Conservation (phyloP, 441 rosid genomes). For the California macrophylla region DNA sequence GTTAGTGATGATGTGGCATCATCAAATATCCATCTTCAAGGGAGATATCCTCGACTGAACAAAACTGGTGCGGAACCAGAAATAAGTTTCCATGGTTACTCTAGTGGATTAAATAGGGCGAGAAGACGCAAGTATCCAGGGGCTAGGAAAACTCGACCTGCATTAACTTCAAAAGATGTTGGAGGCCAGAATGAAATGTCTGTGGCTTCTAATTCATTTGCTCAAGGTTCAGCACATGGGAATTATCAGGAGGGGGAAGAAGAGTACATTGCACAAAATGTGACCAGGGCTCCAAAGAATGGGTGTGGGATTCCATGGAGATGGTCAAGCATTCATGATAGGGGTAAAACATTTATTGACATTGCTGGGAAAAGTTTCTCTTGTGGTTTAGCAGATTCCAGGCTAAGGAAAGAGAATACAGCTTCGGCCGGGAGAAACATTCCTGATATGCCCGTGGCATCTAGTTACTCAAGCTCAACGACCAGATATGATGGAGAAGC, state of each 20-base stretch:
- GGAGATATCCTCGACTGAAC: too few relatives aligned
- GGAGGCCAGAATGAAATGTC: constrained; percentile 78
- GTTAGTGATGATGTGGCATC: constrained; percentile 77
- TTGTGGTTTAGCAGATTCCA: constrained; percentile 59
- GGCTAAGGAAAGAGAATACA: constrained; percentile 48
- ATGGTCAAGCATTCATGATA: constrained; percentile 91
- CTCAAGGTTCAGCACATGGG: too few relatives aligned
- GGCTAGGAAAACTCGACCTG: constrained; percentile 45
- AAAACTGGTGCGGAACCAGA: too few relatives aligned
- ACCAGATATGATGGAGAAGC: constrained; percentile 57
- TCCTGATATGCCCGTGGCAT: constrained; percentile 43
- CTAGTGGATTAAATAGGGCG: too few relatives aligned
- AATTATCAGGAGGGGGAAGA: too few relatives aligned
- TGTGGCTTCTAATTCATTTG: constrained; percentile 77
- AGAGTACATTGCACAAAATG: constrained; percentile 43
- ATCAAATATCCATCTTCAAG: constrained; percentile 47
- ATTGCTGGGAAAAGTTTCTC: constrained; percentile 93
- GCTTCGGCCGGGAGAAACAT: too few relatives aligned
- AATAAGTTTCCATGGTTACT: too few relatives aligned
- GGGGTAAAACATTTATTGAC: constrained; percentile 76
- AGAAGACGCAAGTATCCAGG: constrained; percentile 72
- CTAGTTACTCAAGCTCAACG: constrained; percentile 57
- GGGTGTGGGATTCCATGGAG: constrained; percentile 95
- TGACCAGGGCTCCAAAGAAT: constrained; percentile 54
- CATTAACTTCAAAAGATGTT: constrained; percentile 35